Evolutionary conservation across 164 flowering plant species (phyloP).

Genomic region (Aristolochia californica): DNA sequence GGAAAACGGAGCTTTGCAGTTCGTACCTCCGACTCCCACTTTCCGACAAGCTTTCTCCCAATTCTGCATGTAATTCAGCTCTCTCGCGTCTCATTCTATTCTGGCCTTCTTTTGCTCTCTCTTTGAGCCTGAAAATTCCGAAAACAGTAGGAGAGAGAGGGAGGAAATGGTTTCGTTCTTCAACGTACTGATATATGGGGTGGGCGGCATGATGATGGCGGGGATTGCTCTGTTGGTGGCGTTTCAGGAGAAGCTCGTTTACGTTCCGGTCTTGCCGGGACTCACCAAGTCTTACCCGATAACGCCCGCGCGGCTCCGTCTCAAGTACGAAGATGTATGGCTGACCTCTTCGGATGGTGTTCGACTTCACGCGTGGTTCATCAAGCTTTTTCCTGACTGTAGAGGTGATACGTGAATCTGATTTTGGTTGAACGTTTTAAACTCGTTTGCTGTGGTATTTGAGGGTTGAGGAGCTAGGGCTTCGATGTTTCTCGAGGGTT

Average conservation of each 20-base stretch:
- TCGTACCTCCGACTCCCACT: neutral
- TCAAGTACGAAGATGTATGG: constrained; percentile 89
- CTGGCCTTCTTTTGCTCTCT: too few relatives aligned
- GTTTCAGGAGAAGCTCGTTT: constrained; percentile 82
- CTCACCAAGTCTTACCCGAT: constrained; percentile 74
- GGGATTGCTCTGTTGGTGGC: constrained; percentile 88
- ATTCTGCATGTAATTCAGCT: too few relatives aligned
- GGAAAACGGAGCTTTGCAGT: neutral
- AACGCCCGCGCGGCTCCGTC: constrained; percentile 78
- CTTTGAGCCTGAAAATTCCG: too few relatives aligned
- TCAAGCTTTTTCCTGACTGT: constrained; percentile 83
- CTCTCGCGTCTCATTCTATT: neutral
- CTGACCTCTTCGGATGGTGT: constrained; percentile 83
- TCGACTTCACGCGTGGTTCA: constrained; percentile 95
- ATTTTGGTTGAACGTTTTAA: neutral
- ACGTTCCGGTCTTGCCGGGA: constrained; percentile 96
- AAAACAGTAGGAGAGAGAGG: neutral
- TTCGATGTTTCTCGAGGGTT: too few relatives aligned
- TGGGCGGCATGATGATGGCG: constrained; percentile 72
- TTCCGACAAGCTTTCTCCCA: too few relatives aligned
- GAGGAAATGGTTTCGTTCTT: constrained; percentile 62
- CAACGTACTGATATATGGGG: constrained; percentile 58
- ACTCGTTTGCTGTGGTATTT: too few relatives aligned
- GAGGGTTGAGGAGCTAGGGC: too few relatives aligned
- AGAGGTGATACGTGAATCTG: constrained; percentile 33